Percentiles rank a stretch among this genome's conserved stretches.
phyloP scores from a whole-genome alignment of 108 stramenopile genomes.

The Nitzschia sp. region DNA sequence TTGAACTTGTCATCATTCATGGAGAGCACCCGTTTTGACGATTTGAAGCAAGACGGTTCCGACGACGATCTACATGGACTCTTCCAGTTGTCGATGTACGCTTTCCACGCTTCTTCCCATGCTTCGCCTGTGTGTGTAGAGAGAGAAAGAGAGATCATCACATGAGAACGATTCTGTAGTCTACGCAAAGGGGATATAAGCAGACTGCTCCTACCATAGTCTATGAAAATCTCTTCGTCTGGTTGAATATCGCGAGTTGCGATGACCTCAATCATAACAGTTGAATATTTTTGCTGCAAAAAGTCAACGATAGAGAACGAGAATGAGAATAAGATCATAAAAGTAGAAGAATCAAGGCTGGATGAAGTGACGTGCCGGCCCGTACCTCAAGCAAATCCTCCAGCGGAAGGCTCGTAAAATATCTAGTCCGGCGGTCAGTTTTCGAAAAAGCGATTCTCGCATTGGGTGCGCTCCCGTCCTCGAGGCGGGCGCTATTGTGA shows the following conservation, averaged over 20 bases:
- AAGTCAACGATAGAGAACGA: background rate
- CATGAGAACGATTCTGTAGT: background rate
- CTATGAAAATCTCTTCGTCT: conserved; percentile 59
- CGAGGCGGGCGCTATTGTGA: conserved; percentile 20
- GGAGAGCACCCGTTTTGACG: conserved; percentile 10
- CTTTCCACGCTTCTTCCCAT: conserved; percentile 59
- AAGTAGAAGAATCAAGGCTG: too few species aligned
- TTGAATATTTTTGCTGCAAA: conserved; percentile 21
- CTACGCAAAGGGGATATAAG: too few species aligned
- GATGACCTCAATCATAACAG: conserved; percentile 32
- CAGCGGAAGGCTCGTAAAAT: conserved; percentile 19
- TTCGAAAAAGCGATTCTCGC: conserved; percentile 46
- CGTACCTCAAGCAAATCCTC: conserved; percentile 32
- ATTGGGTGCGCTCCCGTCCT: conserved; percentile 25
- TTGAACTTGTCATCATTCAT: conserved; percentile 39
- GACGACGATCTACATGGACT: background rate
- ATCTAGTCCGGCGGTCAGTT: conserved; percentile 23
- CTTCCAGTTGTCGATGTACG: conserved; percentile 27
- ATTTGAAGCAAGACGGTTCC: conserved; percentile 12
- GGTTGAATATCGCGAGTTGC: conserved; percentile 38
- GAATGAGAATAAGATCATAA: background rate
- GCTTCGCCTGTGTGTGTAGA: background rate
- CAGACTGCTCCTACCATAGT: conserved; percentile 52
- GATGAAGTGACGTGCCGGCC: background rate
- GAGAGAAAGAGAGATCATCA: background rate